Evolutionary conservation across 2,329 filamentous ascomycete genomes (phyloP), one percentile per base, ranked within the genome.

Genomic region (Blumeriella jaapii): DNA sequence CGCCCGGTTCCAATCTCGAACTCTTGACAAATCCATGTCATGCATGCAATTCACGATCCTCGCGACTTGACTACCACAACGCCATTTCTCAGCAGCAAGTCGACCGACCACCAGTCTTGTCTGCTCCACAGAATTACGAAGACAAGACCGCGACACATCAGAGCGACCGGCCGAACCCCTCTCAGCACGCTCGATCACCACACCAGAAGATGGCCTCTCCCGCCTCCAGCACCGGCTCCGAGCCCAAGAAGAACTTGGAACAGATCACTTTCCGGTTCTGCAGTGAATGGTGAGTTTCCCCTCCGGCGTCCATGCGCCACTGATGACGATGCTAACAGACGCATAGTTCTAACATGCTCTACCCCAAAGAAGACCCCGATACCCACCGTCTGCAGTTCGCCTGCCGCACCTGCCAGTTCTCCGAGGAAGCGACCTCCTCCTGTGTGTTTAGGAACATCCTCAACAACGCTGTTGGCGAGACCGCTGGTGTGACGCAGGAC

Each of bases 251-350:
- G 53, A 65, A 65, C 49, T 64, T 67, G 46, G 78, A 89, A 62
- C 85, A 93, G 60, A 87, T 96, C 61, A 86, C 84, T 30, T 98
- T 96, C 63, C 81, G 84, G 55, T 98, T 98, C 71, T 98, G 91
- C 68, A 86, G 85, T 52, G 91, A 98, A 70, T 98, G 91, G 78
- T 80, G 61, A 52, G 63, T 49, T 27, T 28, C 19, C 29, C 25
- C 18, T 43, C 18, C n/a, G n/a, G n/a, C n/a, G n/a, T n/a, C 36
- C 46, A 38, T 46, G 16, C 12, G 7, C 24, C 30, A 34, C 14
- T n/a, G 32, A 29, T 3, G 12, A 4, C 3, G 9, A 20, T 37
- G 29, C 54, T 53, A 39, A 54, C 40, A 22, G 16, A 27, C 25
- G 25, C 15, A 28, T 50, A 82, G 78, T 66, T 94, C 87, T 53